A percentile compares a stretch with the other conserved stretches of the same genome.
phyloP scores from a whole-genome alignment of 2,329 filamentous ascomycete genomes.

The Fonsecaea pugnacius region DNA sequence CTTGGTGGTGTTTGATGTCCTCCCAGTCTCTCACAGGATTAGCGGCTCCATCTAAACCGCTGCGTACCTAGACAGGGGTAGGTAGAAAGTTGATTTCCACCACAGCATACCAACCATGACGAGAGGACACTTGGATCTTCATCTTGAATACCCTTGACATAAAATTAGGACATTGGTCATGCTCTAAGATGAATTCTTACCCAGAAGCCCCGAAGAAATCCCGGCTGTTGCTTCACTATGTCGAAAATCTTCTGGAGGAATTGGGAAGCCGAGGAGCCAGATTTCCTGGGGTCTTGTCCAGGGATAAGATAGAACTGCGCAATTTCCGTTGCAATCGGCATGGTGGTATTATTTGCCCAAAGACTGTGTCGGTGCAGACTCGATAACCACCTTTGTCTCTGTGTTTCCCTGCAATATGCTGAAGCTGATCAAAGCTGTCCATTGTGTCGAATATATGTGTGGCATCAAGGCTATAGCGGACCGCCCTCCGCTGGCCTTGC shows the following conservation, averaged over 20 bases:
- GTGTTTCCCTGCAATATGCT: neutral
- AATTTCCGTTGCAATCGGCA: slow-evolving; percentile 15
- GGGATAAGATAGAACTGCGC: slow-evolving; percentile 6
- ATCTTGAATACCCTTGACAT: neutral
- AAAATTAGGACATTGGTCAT: neutral
- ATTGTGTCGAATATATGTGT: neutral
- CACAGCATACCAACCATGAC: neutral
- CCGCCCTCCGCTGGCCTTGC: neutral
- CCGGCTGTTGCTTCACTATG: slow-evolving; percentile 7
- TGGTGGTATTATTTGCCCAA: neutral
- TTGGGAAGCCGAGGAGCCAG: neutral
- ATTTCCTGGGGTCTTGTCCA: slow-evolving; percentile 3
- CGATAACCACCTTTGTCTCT: neutral
- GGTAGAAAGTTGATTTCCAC: neutral
- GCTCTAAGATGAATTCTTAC: neutral
- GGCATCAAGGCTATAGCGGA: neutral
- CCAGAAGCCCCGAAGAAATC: slow-evolving; percentile 15
- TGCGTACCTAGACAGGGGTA: neutral
- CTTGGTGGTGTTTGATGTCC: slow-evolving; percentile 13
- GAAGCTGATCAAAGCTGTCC: neutral
- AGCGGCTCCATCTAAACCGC: neutral
- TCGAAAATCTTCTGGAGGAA: slow-evolving; percentile 1
- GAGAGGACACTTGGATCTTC: slow-evolving; percentile 2
- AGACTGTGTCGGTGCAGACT: neutral
- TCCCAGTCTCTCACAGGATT: slow-evolving; percentile 11